These are phyloP conservation scores for Pestalotiopsis fici DNA, from an alignment of 2,329 filamentous ascomycete genomes.

Conservation along the genomic window DNA sequence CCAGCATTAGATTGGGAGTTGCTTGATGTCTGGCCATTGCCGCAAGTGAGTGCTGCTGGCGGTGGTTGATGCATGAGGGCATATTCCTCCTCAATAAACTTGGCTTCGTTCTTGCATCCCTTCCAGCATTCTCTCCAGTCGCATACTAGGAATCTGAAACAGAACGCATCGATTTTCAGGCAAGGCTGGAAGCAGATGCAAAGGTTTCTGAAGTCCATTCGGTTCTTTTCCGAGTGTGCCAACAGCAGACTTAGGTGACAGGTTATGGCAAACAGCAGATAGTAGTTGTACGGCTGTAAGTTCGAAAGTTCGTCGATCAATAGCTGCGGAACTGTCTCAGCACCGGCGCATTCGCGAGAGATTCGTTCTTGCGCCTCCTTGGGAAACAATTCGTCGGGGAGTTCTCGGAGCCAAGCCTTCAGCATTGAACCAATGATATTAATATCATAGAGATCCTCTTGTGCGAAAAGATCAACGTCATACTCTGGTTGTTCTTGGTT, in stretches of 20 bases:
- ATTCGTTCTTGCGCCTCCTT: slow-evolving; percentile 81
- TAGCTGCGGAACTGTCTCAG: slow-evolving; percentile 79
- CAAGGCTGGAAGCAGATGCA: slow-evolving; percentile 97
- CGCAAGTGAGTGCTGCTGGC: slow-evolving; percentile 45
- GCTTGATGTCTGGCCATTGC: background rate
- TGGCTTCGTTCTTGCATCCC: slow-evolving; percentile 87
- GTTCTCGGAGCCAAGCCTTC: slow-evolving; percentile 91
- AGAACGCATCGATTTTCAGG: slow-evolving; percentile 93
- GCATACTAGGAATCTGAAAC: slow-evolving; percentile 92
- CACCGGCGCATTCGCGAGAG: slow-evolving; percentile 75
- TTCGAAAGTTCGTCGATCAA: slow-evolving; percentile 91
- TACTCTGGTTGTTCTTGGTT: slow-evolving; percentile 53
- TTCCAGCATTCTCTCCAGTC: slow-evolving; percentile 98
- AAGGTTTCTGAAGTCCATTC: slow-evolving; percentile 95
- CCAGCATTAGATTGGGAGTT: slow-evolving; percentile 8
- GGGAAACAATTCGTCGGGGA: slow-evolving; percentile 93
- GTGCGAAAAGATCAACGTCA: slow-evolving; percentile 88
- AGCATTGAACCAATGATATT: slow-evolving; percentile 96
- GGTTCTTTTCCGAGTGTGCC: slow-evolving; percentile 92
- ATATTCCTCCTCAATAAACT: slow-evolving; percentile 73
- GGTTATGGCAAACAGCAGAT: slow-evolving; percentile 94
- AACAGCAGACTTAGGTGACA: slow-evolving; percentile 91
- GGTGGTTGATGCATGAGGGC: slow-evolving; percentile 58
- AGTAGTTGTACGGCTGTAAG: slow-evolving; percentile 96
- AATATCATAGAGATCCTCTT: slow-evolving; percentile 88